A percentile compares a stretch with the other conserved stretches of the same genome.
phyloP scores from a whole-genome alignment of 2,329 filamentous ascomycete species.

The Dactylella cylindrospora region DNA sequence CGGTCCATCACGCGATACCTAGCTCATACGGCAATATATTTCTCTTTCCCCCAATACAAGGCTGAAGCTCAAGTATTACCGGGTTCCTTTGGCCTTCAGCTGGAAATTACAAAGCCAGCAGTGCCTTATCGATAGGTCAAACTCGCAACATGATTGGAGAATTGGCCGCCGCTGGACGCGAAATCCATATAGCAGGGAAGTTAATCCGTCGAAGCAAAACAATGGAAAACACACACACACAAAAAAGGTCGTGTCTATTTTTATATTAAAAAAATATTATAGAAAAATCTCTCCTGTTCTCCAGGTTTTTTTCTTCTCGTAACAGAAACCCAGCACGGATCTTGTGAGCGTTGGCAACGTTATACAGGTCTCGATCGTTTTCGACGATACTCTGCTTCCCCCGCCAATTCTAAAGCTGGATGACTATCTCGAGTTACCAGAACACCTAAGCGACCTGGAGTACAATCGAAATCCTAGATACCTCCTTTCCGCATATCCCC shows the following conservation, averaged over 20 bases:
- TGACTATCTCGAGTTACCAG: not conserved
- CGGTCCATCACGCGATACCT: conserved; percentile 20
- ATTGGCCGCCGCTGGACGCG: conserved; percentile 29
- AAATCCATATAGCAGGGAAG: conserved; percentile 19
- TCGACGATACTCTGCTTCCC: too few species aligned
- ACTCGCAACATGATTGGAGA: conserved; percentile 23
- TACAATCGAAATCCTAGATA: too few species aligned
- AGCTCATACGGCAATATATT: conserved; percentile 26
- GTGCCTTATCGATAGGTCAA: conserved; percentile 43
- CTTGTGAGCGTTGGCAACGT: conserved; percentile 39
- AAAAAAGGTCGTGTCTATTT: conserved; percentile 26
- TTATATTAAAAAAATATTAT: conserved; percentile 42
- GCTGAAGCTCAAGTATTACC: too few species aligned
- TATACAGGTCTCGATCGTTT: conserved; percentile 14
- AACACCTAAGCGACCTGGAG: conserved; percentile 4
- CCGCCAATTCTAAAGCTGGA: not conserved
- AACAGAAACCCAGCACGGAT: conserved; percentile 17
- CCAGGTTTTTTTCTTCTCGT: conserved; percentile 22
- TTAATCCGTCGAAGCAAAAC: conserved; percentile 39
- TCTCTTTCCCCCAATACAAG: too few species aligned
- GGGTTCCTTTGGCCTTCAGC: too few species aligned
- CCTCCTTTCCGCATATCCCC: conserved; percentile 8
- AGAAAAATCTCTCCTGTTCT: conserved; percentile 17
- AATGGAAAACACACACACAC: too few species aligned
- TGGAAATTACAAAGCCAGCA: conserved; percentile 38